Conservation (phyloP, 2,329 filamentous ascomycete species). For the Pyrenochaeta sp. region DNA sequence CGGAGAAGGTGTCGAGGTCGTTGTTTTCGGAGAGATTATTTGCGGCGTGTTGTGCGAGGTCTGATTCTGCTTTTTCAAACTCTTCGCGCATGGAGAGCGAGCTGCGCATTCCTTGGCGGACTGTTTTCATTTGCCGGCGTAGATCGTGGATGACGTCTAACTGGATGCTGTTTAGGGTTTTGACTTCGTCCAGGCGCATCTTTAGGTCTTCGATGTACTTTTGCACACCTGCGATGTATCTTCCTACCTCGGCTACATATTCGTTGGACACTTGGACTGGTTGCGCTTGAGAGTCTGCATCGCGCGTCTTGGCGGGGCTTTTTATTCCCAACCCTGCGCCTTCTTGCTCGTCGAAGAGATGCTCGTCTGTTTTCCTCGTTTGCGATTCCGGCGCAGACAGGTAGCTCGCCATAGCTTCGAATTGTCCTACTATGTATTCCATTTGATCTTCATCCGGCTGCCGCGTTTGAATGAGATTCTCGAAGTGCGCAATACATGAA, state of each 20-base stretch:
- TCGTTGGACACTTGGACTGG: conserved; percentile 15
- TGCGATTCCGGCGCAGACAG: conserved; percentile 41
- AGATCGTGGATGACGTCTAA: conserved; percentile 43
- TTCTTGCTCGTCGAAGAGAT: conserved; percentile 26
- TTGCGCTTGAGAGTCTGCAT: not conserved
- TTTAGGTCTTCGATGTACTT: conserved; percentile 36
- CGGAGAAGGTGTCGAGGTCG: too few relatives aligned
- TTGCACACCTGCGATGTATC: conserved; percentile 39
- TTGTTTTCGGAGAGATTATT: too few relatives aligned
- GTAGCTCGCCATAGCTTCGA: conserved; percentile 42
- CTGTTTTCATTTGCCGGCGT: conserved; percentile 29
- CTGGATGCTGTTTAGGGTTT: conserved; percentile 43
- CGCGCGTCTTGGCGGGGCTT: conserved; percentile 1
- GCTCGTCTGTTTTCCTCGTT: conserved; percentile 26
- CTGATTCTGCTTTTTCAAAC: not conserved
- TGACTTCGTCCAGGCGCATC: conserved; percentile 44
- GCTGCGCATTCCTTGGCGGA: conserved; percentile 23
- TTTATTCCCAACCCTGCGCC: conserved; percentile 1
- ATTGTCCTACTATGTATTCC: conserved; percentile 44
- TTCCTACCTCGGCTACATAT: conserved; percentile 37
- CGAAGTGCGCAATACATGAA: conserved; percentile 42
- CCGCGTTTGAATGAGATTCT: conserved; percentile 39
- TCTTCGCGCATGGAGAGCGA: conserved; percentile 10
- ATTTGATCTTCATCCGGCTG: conserved; percentile 45
- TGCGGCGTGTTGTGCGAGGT: not conserved